Percentiles rank a stretch among this genome's conserved stretches.
Evolutionary conservation across 2,329 filamentous ascomycete genomes (phyloP).

Genomic region (Epichloe brachyelytri): DNA sequence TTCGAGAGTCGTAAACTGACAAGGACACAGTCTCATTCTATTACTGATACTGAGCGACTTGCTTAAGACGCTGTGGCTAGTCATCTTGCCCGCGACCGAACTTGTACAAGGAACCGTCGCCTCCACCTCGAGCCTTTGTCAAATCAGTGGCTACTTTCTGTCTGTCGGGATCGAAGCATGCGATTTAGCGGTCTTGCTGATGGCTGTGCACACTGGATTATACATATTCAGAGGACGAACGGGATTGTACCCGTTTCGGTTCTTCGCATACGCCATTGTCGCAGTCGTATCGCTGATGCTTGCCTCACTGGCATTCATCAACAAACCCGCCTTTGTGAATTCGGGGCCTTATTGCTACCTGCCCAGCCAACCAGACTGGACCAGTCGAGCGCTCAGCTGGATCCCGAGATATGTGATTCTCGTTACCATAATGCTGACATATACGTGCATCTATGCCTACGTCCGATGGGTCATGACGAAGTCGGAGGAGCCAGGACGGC

Average conservation of each 20-base stretch:
- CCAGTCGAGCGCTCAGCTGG: conserved; percentile 56
- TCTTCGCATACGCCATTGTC: conserved; percentile 44
- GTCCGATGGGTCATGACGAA: conserved; percentile 35
- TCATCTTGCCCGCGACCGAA: conserved; percentile 49
- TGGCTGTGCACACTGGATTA: conserved; percentile 59
- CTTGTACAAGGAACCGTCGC: conserved; percentile 37
- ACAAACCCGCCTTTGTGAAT: conserved; percentile 43
- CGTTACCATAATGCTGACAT: conserved; percentile 48
- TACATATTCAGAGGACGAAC: conserved; percentile 54
- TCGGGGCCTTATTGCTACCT: conserved; percentile 59
- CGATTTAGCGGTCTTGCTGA: conserved; percentile 59
- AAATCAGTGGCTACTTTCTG: conserved; percentile 56
- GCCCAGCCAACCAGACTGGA: conserved; percentile 55
- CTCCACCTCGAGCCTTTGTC: conserved; percentile 46
- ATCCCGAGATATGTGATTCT: conserved; percentile 61
- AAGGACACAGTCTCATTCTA: conserved; percentile 50
- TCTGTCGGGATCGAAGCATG: conserved; percentile 54
- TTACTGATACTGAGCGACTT: conserved; percentile 60
- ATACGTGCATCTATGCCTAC: conserved; percentile 57
- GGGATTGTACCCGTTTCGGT: conserved; percentile 56
- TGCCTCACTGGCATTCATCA: conserved; percentile 51
- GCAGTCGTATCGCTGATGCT: conserved; percentile 45
- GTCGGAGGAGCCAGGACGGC: conserved; percentile 18
- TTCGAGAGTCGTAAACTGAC: not conserved
- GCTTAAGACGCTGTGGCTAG: conserved; percentile 55